Evolutionary conservation across 2,329 filamentous ascomycete species (phyloP).

Genomic region (Calonectria leucothoes): DNA sequence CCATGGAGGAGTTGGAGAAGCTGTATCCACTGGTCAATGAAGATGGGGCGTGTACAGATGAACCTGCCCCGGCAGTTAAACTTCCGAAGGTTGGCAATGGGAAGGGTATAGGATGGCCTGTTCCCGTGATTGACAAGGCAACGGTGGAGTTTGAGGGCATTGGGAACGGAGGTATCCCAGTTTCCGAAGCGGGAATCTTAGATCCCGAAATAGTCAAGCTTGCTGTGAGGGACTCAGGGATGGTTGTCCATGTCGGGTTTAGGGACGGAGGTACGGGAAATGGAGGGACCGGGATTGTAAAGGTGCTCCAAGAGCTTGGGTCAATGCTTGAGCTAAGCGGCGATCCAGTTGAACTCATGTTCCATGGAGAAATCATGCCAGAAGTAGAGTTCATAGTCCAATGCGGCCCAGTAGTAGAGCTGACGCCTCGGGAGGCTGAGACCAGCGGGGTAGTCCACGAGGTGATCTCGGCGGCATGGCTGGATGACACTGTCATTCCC

Average conservation of each 20-base stretch:
- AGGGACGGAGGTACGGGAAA: background rate
- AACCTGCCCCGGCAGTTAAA: background rate
- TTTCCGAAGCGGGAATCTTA: constrained; percentile 10
- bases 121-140: constrained; percentile 13
- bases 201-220: constrained; percentile 18
- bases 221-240: background rate
- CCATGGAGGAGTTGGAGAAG: constrained; percentile 25
- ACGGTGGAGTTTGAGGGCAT: constrained; percentile 31
- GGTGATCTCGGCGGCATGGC: constrained; percentile 30
- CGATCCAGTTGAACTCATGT: background rate
- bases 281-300: background rate
- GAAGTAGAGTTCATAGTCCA: background rate
- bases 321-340: background rate
- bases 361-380: background rate
- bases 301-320: background rate
- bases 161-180: constrained; percentile 22
- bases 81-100: background rate
- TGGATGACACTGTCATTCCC: constrained; percentile 25
- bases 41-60: background rate
- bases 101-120: background rate
- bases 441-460: background rate
- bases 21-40: background rate
- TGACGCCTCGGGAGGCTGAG: constrained; percentile 13
- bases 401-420: constrained; percentile 9
- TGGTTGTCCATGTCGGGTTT: background rate